phyloP scores from a whole-genome alignment of 805 yeast species.

The Yarrowia sp. region DNA sequence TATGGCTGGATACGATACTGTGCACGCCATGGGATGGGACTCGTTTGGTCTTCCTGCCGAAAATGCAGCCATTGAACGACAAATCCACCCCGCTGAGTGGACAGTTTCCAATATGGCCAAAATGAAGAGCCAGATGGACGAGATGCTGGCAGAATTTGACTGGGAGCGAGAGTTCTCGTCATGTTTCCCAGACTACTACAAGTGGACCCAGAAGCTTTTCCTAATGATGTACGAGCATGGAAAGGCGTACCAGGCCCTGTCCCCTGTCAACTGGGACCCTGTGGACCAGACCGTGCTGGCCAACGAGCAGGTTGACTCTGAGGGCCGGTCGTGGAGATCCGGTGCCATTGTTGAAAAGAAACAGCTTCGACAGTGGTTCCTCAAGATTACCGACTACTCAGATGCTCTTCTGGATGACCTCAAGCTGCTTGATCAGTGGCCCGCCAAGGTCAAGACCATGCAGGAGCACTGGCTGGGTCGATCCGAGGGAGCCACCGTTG shows the following conservation, averaged over 20 bases:
- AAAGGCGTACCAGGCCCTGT: constrained; percentile 77
- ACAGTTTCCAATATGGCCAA: constrained; percentile 72
- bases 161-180: constrained; percentile 92
- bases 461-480: constrained; percentile 93
- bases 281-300: constrained; percentile 92
- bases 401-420: constrained; percentile 63
- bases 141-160: constrained; percentile 82
- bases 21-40: constrained; percentile 99
- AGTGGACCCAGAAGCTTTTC: constrained; percentile 88
- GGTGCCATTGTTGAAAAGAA: constrained; percentile 90
- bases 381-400: constrained; percentile 83
- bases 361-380: constrained; percentile 85
- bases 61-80: constrained; percentile 90
- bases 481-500: constrained; percentile 72
- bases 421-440: constrained; percentile 68
- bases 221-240: constrained; percentile 68
- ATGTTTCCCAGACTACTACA: constrained; percentile 81
- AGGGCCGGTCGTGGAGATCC: constrained; percentile 94
- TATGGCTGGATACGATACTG: constrained; percentile 69
- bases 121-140: constrained; percentile 78
- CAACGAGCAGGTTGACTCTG: constrained; percentile 89
- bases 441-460: constrained; percentile 82
- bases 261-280: constrained; percentile 98
- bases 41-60: constrained; percentile 98
- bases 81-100: constrained; percentile 78